phyloP scores from a whole-genome alignment of 805 yeast genomes.

The Lachancea quebecensis region DNA sequence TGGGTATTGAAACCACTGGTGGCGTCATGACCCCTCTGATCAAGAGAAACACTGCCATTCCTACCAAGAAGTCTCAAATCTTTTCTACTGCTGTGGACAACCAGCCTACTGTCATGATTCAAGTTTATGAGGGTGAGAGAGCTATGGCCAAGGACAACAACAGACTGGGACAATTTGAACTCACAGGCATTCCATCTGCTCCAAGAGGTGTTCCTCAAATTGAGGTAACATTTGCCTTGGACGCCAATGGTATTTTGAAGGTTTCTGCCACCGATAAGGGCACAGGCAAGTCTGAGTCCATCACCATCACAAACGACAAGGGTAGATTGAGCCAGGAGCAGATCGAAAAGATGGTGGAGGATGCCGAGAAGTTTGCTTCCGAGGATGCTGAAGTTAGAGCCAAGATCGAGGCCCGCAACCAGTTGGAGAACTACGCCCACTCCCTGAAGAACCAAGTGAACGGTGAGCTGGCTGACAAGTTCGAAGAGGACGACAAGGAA shows the following conservation, averaged over 20 bases:
- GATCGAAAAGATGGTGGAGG: slow-evolving; percentile 95
- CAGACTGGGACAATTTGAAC: slow-evolving; percentile 92
- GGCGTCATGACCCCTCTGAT: slow-evolving; percentile 96
- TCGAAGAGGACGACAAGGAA: slow-evolving; percentile 88
- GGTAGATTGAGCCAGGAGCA: slow-evolving; percentile 92
- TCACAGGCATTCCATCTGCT: slow-evolving; percentile 83
- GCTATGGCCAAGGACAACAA: slow-evolving; percentile 91
- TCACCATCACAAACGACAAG: slow-evolving; percentile 88
- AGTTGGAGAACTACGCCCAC: slow-evolving; percentile 83
- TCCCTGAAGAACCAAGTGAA: slow-evolving; percentile 65
- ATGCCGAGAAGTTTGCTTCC: slow-evolving; percentile 90
- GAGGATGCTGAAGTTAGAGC: slow-evolving; percentile 80
- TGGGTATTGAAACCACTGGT: slow-evolving; percentile 96
- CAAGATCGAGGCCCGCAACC: slow-evolving; percentile 83
- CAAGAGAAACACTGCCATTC: slow-evolving; percentile 91
- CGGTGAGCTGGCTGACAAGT: slow-evolving; percentile 62
- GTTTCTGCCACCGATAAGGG: slow-evolving; percentile 93
- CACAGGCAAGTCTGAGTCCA: slow-evolving; percentile 86
- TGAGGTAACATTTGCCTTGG: slow-evolving; percentile 88
- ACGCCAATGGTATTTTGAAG: slow-evolving; percentile 95
- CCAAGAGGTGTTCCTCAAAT: slow-evolving; percentile 83
- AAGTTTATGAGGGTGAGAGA: slow-evolving; percentile 95
- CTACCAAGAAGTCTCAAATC: slow-evolving; percentile 90
- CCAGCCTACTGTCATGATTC: slow-evolving; percentile 91
- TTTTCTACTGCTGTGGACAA: slow-evolving; percentile 95